Conservation (phyloP, 208 protist species). For the Leishmania lainsoni region DNA sequence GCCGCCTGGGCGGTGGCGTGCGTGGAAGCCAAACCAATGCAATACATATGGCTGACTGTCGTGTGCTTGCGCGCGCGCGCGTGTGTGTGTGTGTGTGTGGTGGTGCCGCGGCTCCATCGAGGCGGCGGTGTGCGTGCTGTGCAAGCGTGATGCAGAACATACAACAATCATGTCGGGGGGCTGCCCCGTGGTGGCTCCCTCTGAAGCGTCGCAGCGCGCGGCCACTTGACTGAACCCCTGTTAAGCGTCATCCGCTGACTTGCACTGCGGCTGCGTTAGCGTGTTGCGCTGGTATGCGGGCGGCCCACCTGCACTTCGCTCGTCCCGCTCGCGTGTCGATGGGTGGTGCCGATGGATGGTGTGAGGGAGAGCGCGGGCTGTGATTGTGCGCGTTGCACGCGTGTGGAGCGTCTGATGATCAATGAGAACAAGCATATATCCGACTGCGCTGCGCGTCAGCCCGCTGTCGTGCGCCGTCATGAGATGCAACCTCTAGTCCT, state of each 20-base stretch:
- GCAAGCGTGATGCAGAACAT: conserved; percentile 40
- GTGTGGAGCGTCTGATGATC: conserved; percentile 35
- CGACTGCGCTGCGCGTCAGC: too few relatives aligned
- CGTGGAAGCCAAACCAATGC: conserved; percentile 17
- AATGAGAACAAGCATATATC: too few relatives aligned
- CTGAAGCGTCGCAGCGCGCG: conserved; percentile 21
- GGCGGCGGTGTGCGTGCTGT: conserved; percentile 6
- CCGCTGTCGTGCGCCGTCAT: too few relatives aligned
- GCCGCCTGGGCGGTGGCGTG: conserved; percentile 11
- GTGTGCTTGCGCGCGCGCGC: background rate
- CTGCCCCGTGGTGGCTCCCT: conserved; percentile 22
- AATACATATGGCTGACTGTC: conserved; percentile 8
- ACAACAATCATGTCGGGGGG: conserved; percentile 31
- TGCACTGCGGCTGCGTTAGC: conserved; percentile 1
- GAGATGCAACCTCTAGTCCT: too few relatives aligned
- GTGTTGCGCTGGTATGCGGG: conserved; percentile 18
- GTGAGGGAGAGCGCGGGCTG: conserved; percentile 20
- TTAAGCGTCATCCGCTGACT: conserved; percentile 54
- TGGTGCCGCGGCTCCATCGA: background rate
- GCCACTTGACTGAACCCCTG: conserved; percentile 32
- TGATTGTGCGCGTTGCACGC: background rate
- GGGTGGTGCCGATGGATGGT: conserved; percentile 39
- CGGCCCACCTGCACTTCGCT: conserved; percentile 50
- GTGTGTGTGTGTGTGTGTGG: conserved; percentile 7
- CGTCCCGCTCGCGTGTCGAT: conserved; percentile 36